These are phyloP conservation scores for Sporisorium exsertum DNA, from an alignment of 1,284 basidiomycete species.

Conservation along the genomic window DNA sequence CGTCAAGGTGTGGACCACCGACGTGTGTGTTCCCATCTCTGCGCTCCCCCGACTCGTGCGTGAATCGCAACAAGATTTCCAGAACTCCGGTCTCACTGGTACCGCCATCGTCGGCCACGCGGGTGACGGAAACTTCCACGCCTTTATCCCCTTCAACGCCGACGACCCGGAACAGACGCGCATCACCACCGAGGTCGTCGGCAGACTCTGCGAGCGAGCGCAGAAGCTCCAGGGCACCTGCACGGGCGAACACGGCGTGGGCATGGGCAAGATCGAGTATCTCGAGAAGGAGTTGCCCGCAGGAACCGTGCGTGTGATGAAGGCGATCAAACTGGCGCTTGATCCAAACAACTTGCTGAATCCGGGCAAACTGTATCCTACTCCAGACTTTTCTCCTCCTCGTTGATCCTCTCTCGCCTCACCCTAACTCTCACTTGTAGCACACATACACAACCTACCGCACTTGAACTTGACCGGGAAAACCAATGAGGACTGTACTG, in stretches of 20 bases:
- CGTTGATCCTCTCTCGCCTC: slow-evolving; percentile 6
- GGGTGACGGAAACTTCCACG: slow-evolving; percentile 78
- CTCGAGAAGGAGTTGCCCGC: slow-evolving; percentile 57
- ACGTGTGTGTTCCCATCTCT: slow-evolving; percentile 80
- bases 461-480: not conserved
- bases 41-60: slow-evolving; percentile 79
- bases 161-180: slow-evolving; percentile 42
- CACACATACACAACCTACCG: not conserved
- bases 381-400: slow-evolving; percentile 9
- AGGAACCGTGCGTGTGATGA: slow-evolving; percentile 55
- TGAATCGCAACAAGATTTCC: slow-evolving; percentile 48
- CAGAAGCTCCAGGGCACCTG: slow-evolving; percentile 72
- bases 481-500: slow-evolving; percentile 12
- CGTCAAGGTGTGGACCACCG: slow-evolving; percentile 80
- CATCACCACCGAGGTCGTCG: slow-evolving; percentile 71
- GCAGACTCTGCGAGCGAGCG: slow-evolving; percentile 71
- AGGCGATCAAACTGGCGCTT: slow-evolving; percentile 52
- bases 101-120: slow-evolving; percentile 82
- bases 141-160: slow-evolving; percentile 54
- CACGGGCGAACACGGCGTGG: slow-evolving; percentile 69
- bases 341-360: slow-evolving; percentile 63
- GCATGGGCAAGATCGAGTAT: slow-evolving; percentile 57
- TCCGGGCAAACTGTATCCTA: slow-evolving; percentile 57
- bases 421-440: not conserved
- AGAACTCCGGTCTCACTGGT: slow-evolving; percentile 22